These are phyloP conservation scores for Exophiala spinifera DNA, from an alignment of 2,329 filamentous ascomycete genomes.

Conservation along the genomic window DNA sequence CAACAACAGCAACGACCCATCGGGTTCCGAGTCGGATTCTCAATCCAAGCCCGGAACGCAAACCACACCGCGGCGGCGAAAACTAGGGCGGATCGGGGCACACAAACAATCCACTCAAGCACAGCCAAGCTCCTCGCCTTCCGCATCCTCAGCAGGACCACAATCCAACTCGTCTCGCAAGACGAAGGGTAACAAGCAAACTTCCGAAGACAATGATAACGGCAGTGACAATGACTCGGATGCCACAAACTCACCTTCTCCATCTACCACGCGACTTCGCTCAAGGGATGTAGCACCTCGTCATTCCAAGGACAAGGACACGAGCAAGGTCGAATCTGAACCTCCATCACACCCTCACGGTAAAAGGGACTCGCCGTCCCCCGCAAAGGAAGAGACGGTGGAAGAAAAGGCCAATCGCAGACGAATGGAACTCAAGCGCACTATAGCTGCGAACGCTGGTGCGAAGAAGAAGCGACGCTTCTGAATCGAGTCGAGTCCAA, in stretches of 20 bases:
- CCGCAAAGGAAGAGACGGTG: conserved; percentile 39
- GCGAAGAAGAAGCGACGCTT: conserved; percentile 58
- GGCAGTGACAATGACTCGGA: conserved; percentile 8
- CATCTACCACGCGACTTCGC: neutral
- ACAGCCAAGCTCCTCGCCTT: conserved; percentile 14
- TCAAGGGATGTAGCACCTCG: neutral
- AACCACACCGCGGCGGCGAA: conserved; percentile 31
- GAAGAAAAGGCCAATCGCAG: conserved; percentile 55
- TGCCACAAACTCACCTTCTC: conserved; percentile 8
- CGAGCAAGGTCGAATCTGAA: conserved; percentile 5
- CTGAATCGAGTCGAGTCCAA: conserved; percentile 35
- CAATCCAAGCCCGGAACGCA: conserved; percentile 8
- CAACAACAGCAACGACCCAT: neutral
- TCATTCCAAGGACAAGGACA: neutral
- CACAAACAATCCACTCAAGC: no score
- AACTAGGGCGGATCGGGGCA: conserved; percentile 37
- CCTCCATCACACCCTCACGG: neutral
- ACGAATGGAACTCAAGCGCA: conserved; percentile 55
- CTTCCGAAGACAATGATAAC: neutral
- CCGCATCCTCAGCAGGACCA: neutral
- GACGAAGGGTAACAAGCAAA: conserved; percentile 4
- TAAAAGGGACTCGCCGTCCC: no score
- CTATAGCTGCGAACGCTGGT: conserved; percentile 50
- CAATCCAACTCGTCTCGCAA: neutral
- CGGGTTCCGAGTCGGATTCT: no score